Percentiles rank a stretch among this genome's conserved stretches.
Conservation (phyloP, 2,329 filamentous ascomycete genomes). For the Immersiporthe knoxdaviesiana region DNA sequence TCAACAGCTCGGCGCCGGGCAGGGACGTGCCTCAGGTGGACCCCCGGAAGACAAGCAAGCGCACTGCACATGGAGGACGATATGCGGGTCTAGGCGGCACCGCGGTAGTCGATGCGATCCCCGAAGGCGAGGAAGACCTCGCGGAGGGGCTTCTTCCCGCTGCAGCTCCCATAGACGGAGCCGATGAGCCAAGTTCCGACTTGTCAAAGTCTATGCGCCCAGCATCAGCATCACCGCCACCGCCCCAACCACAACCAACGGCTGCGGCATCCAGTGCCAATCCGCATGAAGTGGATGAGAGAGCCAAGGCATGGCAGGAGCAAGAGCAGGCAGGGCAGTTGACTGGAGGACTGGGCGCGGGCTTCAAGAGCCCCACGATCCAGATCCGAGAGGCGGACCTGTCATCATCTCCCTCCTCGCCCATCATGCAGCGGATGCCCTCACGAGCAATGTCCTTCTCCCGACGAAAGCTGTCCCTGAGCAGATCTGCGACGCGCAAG, state of each 20-base stretch:
- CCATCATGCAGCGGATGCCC: conserved; percentile 35
- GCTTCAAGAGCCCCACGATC: conserved; percentile 50
- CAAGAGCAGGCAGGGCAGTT: conserved; percentile 59
- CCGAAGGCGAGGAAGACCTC: conserved; percentile 36
- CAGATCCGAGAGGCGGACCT: conserved; percentile 56
- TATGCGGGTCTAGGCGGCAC: neutral
- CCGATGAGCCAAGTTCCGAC: neutral
- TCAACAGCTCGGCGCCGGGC: conserved; percentile 27
- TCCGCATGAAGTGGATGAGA: neutral
- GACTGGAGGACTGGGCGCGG: conserved; percentile 61
- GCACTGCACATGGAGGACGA: conserved; percentile 32
- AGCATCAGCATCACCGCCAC: neutral
- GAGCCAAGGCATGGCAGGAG: conserved; percentile 37
- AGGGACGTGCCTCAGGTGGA: neutral
- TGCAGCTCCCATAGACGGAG: conserved; percentile 44
- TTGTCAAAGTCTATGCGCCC: no score
- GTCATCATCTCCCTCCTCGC: conserved; percentile 44
- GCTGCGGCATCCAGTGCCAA: neutral
- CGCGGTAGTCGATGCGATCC: neutral
- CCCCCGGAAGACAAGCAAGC: conserved; percentile 44
- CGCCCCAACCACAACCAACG: no score
- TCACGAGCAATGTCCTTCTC: conserved; percentile 46
- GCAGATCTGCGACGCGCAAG: conserved; percentile 46
- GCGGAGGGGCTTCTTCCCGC: conserved; percentile 46
- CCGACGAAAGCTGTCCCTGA: conserved; percentile 36